Evolutionary conservation across 2,329 filamentous ascomycete genomes (phyloP), one percentile per base, ranked within the genome.

Genomic region (Amauroascus niger): DNA sequence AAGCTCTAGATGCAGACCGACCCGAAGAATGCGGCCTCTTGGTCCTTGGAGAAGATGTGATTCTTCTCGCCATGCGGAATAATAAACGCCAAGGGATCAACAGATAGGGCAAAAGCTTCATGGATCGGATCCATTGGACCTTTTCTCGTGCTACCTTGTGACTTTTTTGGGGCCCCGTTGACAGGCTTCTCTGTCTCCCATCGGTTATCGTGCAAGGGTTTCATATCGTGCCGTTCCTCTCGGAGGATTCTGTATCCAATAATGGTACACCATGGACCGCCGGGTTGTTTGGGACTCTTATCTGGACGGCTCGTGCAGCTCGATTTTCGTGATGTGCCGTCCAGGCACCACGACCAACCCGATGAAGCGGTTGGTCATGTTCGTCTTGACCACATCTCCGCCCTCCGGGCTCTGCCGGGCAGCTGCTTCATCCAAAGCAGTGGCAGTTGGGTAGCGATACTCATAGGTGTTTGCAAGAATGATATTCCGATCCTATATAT

Each of bases 331-430:
- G 60, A 98, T 87, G 66, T 95, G 82, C 60, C 86, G 76, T 0
- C 91, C 90, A 0, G 93, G 93, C 3, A 98, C 81, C 22, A 96
- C 90, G 2, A 98, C 83, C 24, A 97, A 72, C 0, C 93, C 93
- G 20, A 98, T 80, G 65, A 88, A 95, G 52, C 93, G 82, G 60
- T 86, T 89, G 24, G 81, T 85, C 83, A 95, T 87, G 61, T 88
- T 80, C 52, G 87, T 70, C 58, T 78, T 79, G 47, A 44, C 35
- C 37, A 37, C 22, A 24, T 61, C 53, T 16, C 35, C 11, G 40
- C 45, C 57, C 39, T 54, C 55, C 47, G 54, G 54, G 46, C 55
- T 62, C 57, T 40, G 58, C 61, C 55, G 63, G 58, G 39, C 60
- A 20, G 67, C 69, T 20, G 67, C 69, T 56, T 77, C 64, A 54